Evolutionary conservation across 371 early-diverging fungal genomes (phyloP).

Genomic region (Blakeslea trispora): DNA sequence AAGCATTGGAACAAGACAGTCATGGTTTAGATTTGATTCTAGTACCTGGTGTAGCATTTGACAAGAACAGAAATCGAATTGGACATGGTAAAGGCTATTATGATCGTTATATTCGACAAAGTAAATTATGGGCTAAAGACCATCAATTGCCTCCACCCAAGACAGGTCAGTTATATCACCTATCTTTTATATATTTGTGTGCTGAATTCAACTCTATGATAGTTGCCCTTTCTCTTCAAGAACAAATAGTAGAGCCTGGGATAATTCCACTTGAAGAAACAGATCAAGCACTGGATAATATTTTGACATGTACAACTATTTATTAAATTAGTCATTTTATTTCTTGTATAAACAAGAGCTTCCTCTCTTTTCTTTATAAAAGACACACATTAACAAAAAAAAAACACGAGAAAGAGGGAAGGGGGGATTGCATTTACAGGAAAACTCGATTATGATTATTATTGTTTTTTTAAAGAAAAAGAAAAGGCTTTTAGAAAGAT

Average conservation of each 20-base stretch:
- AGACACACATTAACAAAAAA: too few species aligned
- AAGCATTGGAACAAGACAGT: conserved; percentile 57
- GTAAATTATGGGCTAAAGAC: conserved; percentile 32
- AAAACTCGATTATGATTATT: too few species aligned
- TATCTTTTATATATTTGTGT: not conserved
- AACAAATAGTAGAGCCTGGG: conserved; percentile 53
- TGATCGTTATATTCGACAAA: conserved; percentile 41
- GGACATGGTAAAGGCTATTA: conserved; percentile 75
- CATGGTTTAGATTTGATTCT: conserved; percentile 65
- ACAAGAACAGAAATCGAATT: conserved; percentile 58
- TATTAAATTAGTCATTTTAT: too few species aligned
- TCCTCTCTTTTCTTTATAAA: too few species aligned
- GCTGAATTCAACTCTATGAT: not conserved
- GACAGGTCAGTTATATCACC: conserved; percentile 20
- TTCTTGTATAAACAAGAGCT: too few species aligned
- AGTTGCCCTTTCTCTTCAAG: conserved; percentile 61
- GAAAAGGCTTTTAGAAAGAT: conserved; percentile 27
- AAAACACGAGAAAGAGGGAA: conserved; percentile 8
- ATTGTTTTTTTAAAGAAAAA: not conserved
- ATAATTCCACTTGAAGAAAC: conserved; percentile 46
- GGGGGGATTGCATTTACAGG: too few species aligned
- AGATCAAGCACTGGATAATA: conserved; percentile 37
- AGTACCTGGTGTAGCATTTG: conserved; percentile 73
- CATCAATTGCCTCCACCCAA: conserved; percentile 25
- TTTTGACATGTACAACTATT: conserved; percentile 35